phyloP scores from a whole-genome alignment of 1,139 yeast genomes.

The Sugiyamaella paludigena region DNA sequence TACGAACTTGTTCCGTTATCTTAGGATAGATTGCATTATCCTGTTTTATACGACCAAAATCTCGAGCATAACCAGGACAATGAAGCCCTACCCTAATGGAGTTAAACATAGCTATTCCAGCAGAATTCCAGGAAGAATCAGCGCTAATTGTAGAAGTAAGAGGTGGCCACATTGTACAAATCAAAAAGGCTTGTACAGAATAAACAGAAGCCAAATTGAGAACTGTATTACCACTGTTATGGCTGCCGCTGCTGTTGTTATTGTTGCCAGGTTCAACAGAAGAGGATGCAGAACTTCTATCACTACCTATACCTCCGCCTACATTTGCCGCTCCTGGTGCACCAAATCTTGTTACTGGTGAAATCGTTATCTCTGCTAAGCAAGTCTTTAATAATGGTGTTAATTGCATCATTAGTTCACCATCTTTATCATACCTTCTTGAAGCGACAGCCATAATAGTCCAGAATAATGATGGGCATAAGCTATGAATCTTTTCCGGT shows the following conservation, averaged over 20 bases:
- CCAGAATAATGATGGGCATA: conserved; percentile 92
- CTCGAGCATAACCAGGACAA: conserved; percentile 61
- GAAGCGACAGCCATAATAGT: conserved; percentile 82
- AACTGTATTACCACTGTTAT: conserved; percentile 66
- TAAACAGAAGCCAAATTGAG: conserved; percentile 89
- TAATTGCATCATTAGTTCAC: conserved; percentile 48
- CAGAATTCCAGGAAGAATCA: conserved; percentile 92
- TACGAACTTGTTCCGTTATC: conserved; percentile 72
- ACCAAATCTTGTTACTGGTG: conserved; percentile 81
- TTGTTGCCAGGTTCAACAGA: conserved; percentile 28
- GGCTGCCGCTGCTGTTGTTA: conserved; percentile 28
- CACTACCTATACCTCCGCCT: not conserved
- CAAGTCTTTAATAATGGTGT: conserved; percentile 73
- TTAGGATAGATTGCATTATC: conserved; percentile 39
- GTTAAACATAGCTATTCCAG: conserved; percentile 87
- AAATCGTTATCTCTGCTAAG: conserved; percentile 80
- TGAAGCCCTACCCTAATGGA: conserved; percentile 91
- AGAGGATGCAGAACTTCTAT: not conserved
- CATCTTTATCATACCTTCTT: conserved; percentile 52
- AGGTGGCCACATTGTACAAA: conserved; percentile 95
- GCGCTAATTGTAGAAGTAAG: conserved; percentile 90
- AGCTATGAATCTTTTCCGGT: conserved; percentile 71
- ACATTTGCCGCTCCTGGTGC: conserved; percentile 39
- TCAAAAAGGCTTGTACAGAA: conserved; percentile 86
- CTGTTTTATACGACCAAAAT: conserved; percentile 46